Evolutionary conservation across 257 asterid genomes (phyloP), one percentile per base, ranked within the genome.

Genomic region (Penstemon barbatus): DNA sequence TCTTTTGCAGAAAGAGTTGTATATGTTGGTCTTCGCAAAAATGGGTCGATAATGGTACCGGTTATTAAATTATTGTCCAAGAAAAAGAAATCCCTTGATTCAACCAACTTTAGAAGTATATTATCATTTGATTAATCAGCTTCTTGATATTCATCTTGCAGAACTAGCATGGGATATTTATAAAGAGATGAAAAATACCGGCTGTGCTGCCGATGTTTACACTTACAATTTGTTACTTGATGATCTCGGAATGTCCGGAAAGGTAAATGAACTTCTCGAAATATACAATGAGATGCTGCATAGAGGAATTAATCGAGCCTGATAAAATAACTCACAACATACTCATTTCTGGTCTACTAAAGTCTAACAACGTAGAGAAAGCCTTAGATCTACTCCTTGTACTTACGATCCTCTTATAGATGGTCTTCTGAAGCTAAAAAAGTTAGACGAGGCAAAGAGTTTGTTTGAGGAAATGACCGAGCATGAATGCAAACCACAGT

Each of bases 381-480:
- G 97, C 97, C 61, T 46, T 92, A 65, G 89, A 86, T 72, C 98
- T 48, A 90, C 97, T 60, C 96, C 97, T 41, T 86, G 90, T 78
- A 90, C 98, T 18, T 93, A 93, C 75, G 98, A 97, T 75, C 97
- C 98, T 49, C 92, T 93, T 51, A 77, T 93, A 49, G 94, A 88
- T 70, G 98, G 97, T 48, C 92, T 88, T 61, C 69, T 86, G 80
- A 93, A 90, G 81, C 80, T 76, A 71, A 77, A 71, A 68, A 84
- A 81, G 44, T 64, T 88, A 53, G 97, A 84, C 10, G 87, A 80
- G 69, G 95, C 97, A 8, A 88, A 75, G 81, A 75, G 71, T 43
- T 70, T 90, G 71, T 88, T 93, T n/a, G 89, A 86, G 59, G 98
- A 90, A 77, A 90, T 93, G 98, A 61, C 54, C 5, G 84, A 78